Base-by-base conservation (phyloP, 768 basidiomycete species). In the Tulasnella sp. region DNA sequence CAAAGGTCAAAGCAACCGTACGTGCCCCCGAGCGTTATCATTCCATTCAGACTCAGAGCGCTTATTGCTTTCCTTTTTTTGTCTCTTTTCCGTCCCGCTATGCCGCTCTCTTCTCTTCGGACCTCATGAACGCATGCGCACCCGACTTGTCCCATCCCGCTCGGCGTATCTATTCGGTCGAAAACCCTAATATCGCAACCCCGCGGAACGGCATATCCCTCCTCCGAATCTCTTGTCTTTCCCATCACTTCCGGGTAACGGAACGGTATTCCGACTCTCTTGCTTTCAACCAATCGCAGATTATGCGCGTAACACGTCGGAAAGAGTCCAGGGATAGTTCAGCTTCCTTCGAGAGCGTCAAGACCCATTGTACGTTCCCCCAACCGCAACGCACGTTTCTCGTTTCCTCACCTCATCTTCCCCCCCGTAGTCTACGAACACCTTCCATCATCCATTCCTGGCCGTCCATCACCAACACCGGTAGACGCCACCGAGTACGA, bases 1-100 rank as follows among this genome's bases (percentile, higher is more conserved):
- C 58, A 64, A 64, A 64, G 29, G 58, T 64, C 58, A 64, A 64
- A 64, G 58, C 58, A 31, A 64, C 58, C 58, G 58, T 64, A 64
- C 25, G 58, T 31, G 7, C 29, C 2, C 58, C 31, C n/a, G n/a
- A n/a, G n/a, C n/a, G n/a, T n/a, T n/a, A 2, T 11, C 5, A 1
- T 12, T 12, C 58, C 31, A 9, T n/a, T 31, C 58, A 31, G 25
- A 2, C 14, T n/a, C 58, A 31, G 58, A 64, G 25, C 58, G 58
- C 58, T 64, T 64, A 64, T 9, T 15, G 58, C 25, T 64, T 64
- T 64, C 58, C 58, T 64, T n/a, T 64, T 64, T 31, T 25, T 22
- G 25, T 11, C 3, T 64, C 14, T 31, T 31, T 22, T 22, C 54
- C 58, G 58, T 64, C 58, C n/a, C 2, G 58, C 29, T 29, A 29